Base-by-base conservation (phyloP, 2,329 filamentous ascomycete species). In the Aspergillus caelatus region DNA sequence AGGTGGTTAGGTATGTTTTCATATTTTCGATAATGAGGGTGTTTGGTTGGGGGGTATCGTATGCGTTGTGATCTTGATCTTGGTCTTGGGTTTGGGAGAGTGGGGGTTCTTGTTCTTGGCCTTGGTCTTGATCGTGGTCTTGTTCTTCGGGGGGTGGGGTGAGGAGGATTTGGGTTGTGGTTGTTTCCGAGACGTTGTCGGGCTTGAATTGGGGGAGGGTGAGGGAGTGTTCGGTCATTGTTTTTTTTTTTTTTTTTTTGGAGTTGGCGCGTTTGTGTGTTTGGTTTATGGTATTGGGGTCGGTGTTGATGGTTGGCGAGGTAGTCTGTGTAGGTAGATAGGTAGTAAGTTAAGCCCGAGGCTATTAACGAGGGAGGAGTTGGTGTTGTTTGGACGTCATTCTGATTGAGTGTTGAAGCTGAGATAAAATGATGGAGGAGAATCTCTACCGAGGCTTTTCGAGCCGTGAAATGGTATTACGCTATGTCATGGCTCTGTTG, bases 141-240 rank as follows among this genome's bases (percentile, higher is more conserved):
- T 28, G 14, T 30, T 52, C 48, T 52, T 52, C 28, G 0, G 48
- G 28, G 48, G 48, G 48, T 26, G 48, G 57, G 23, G 56, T 60
- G 63, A 50, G 61, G 53, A 61, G 43, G 55, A 26, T 60, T 23
- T 19, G 39, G 39, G 52, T 39, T n/a, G 46, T n/a, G 45, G 54
- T n/a, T 26, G 58, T 34, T 55, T 55, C 52, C 21, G 52, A 23
- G 30, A 23, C 10, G 19, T 39, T 30, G 32, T 39, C 32, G n/a
- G 48, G 28, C 14, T 52, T 48, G 39, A 69, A 34, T n/a, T 55
- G 55, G 26, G 62, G 50, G 19, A 66, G 48, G 60, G 23, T 59
- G 3, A 9, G 8, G 9, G 28, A 32, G 16, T 32, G 30, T 52
- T 52, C 28, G 9, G 48, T 16, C 45, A 48, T 48, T 9, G 11